These are phyloP conservation scores for Camellia oleifera DNA, from an alignment of 179 eudicot genomes.

Conservation along the genomic window DNA sequence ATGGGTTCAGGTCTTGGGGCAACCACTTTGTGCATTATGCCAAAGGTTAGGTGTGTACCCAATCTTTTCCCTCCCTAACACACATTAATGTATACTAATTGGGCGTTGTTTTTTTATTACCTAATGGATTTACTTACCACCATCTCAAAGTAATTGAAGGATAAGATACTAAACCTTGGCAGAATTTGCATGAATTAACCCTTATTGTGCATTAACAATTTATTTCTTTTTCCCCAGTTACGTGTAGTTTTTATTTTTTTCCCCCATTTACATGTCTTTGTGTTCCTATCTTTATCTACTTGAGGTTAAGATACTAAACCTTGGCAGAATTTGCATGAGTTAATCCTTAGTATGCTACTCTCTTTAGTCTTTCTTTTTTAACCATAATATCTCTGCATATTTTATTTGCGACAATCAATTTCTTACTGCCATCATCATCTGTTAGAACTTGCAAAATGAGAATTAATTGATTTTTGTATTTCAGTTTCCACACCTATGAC, in stretches of 20 bases:
- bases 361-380: not conserved
- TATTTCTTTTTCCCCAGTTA: not conserved
- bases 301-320: too few species aligned
- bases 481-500: constrained; percentile 95
- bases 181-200: not conserved
- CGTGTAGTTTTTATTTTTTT: not conserved
- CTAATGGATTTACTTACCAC: not conserved
- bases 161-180: not conserved
- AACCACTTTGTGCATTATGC: too few species aligned
- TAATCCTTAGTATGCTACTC: not conserved
- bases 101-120: too few species aligned
- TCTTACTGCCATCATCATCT: not conserved
- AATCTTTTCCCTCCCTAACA: too few species aligned
- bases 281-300: not conserved
- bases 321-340: too few species aligned
- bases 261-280: too few species aligned
- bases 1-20: too few species aligned
- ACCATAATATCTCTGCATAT: not conserved
- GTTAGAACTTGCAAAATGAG: not conserved
- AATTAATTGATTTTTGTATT: constrained; percentile 7
- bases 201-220: not conserved
- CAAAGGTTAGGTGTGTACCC: too few species aligned
- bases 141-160: not conserved
- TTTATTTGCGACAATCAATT: not conserved
- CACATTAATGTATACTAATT: too few species aligned